Evolutionary conservation across 1,284 basidiomycete species (phyloP).

Genomic region (Ganoderma sp.): DNA sequence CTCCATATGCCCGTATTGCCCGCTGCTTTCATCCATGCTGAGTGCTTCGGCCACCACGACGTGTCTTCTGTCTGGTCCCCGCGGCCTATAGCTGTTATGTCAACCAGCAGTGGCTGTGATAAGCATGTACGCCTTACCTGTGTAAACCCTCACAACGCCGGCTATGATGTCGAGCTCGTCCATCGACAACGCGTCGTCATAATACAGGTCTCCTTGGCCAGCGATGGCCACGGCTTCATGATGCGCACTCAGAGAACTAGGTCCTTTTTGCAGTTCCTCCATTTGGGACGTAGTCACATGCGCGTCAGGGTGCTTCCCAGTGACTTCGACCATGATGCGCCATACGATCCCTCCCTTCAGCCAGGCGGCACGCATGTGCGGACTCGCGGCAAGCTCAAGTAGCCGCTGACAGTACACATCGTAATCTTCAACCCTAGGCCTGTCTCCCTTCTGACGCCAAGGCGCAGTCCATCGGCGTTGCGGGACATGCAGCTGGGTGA

Average conservation of each 20-base stretch:
- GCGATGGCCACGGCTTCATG: not conserved
- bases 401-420: too few relatives aligned
- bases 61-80: not conserved
- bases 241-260: not conserved
- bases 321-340: not conserved
- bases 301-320: not conserved
- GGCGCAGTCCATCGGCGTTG: too few relatives aligned
- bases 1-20: not conserved
- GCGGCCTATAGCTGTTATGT: not conserved
- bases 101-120: not conserved
- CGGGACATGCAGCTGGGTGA: too few relatives aligned
- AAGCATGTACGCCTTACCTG: not conserved
- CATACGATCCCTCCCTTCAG: not conserved
- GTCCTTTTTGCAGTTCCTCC: not conserved
- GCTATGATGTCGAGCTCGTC: not conserved
- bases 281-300: not conserved
- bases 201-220: not conserved
- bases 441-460: not conserved
- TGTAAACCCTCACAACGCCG: not conserved
- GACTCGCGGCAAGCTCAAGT: not conserved
- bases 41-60: not conserved
- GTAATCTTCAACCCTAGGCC: not conserved
- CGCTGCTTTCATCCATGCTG: not conserved
- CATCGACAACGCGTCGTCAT: not conserved
- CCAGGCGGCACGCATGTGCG: not conserved